Percentiles rank a stretch among this genome's conserved stretches.
Evolutionary conservation across 2,329 filamentous ascomycete species (phyloP).

Genomic region (Coleophoma cylindrospora): DNA sequence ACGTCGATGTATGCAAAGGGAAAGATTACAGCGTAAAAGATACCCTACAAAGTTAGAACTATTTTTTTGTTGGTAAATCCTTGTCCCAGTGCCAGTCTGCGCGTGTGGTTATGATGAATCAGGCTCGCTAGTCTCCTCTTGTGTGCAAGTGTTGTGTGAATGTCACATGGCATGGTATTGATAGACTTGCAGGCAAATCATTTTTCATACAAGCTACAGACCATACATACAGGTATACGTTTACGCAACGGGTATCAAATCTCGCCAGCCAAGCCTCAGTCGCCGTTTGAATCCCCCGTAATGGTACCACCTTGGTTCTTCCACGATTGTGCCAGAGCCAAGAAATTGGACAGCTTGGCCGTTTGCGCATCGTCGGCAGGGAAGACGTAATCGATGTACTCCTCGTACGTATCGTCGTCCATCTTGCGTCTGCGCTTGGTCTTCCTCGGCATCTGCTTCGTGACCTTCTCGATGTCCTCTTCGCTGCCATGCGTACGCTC

Average conservation of each 20-base stretch:
- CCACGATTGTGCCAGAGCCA: constrained; percentile 82
- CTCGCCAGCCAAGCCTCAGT: not conserved
- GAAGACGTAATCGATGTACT: constrained; percentile 97
- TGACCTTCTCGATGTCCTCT: constrained; percentile 74
- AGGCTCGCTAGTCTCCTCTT: too few species aligned
- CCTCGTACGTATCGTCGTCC: constrained; percentile 91
- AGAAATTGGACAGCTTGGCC: constrained; percentile 74
- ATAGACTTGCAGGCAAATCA: too few species aligned
- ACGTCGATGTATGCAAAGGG: too few species aligned
- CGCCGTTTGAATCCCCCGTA: constrained; percentile 14
- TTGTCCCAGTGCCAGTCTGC: too few species aligned
- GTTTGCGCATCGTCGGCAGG: constrained; percentile 88
- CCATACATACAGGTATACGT: too few species aligned
- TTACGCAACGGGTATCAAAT: not conserved
- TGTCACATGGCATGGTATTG: too few species aligned
- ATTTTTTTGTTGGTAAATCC: too few species aligned
- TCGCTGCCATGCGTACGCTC: constrained; percentile 76
- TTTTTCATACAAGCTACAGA: too few species aligned
- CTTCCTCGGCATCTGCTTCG: constrained; percentile 88
- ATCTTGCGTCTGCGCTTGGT: constrained; percentile 89
- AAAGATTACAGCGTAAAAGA: too few species aligned
- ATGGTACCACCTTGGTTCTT: constrained; percentile 26
- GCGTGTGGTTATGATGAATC: too few species aligned
- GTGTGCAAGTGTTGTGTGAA: too few species aligned
- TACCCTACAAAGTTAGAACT: too few species aligned